phyloP scores from a whole-genome alignment of 176 grass and related monocot species.

The Aegilops longissima region DNA sequence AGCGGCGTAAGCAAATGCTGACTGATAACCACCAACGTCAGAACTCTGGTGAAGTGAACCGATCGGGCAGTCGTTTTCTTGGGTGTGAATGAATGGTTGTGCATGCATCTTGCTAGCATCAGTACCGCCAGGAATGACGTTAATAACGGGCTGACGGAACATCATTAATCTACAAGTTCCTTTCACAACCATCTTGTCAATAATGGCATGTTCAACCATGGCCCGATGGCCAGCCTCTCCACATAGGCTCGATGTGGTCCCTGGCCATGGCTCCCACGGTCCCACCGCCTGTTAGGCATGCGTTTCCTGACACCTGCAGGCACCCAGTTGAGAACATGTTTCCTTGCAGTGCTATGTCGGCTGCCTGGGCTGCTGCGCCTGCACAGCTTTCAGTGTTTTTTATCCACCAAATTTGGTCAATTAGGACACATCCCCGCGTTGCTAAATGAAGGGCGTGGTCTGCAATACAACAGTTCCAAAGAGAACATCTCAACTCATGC shows the following conservation, averaged over 20 bases:
- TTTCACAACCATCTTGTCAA: background rate
- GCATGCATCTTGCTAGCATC: background rate
- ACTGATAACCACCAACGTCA: background rate
- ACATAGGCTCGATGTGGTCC: too few relatives aligned
- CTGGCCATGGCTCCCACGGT: too few relatives aligned
- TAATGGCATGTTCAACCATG: too few relatives aligned
- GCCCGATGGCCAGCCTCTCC: too few relatives aligned
- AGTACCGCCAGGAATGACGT: background rate
- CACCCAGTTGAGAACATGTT: background rate
- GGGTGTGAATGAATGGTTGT: background rate
- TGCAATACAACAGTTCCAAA: background rate
- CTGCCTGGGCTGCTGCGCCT: background rate
- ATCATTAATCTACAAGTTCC: background rate
- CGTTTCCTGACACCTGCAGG: background rate
- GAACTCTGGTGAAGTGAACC: background rate
- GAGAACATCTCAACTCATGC: background rate
- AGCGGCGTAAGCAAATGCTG: slow-evolving; percentile 10
- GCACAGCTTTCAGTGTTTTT: background rate
- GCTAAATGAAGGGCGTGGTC: background rate
- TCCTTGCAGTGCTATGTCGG: background rate
- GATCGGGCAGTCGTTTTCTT: background rate
- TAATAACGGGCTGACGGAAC: background rate
- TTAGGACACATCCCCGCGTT: background rate
- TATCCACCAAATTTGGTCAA: background rate
- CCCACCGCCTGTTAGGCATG: too few relatives aligned